Evolutionary conservation across 805 yeast species (phyloP).

Genomic region (Saccharomycopsis synnaedendra): DNA sequence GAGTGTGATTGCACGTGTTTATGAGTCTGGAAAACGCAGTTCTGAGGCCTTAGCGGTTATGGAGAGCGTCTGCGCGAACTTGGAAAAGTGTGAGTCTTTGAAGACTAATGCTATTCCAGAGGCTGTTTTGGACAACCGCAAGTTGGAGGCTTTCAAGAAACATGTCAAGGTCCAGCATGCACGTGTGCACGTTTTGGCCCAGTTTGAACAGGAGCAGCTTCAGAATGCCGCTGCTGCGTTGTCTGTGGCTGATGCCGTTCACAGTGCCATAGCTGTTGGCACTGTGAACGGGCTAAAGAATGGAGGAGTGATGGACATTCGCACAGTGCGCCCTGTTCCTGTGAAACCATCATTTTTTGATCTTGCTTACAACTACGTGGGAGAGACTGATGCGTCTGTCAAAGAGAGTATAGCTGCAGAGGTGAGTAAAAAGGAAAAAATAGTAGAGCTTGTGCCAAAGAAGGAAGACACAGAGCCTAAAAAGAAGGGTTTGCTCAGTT

Average conservation of each 20-base stretch:
- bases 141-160: conserved; percentile 20
- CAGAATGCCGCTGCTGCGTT: conserved; percentile 20
- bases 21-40: conserved; percentile 28
- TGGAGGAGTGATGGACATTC: conserved; percentile 18
- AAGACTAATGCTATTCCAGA: conserved; percentile 10
- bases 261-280: conserved; percentile 19
- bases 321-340: conserved; percentile 44
- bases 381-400: conserved; percentile 22
- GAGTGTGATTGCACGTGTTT: conserved; percentile 33
- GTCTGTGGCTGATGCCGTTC: conserved; percentile 26
- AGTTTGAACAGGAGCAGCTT: conserved; percentile 26
- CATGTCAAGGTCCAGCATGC: conserved; percentile 17
- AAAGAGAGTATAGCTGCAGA: conserved; percentile 6
- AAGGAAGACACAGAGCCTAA: no score
- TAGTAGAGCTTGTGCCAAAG: no score
- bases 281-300: conserved; percentile 19
- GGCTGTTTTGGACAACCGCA: conserved; percentile 27
- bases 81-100: conserved; percentile 9
- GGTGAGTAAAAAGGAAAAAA: no score
- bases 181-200: conserved; percentile 37
- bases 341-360: conserved; percentile 90
- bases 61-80: conserved; percentile 17
- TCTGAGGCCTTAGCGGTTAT: conserved; percentile 33
- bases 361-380: conserved; percentile 74
- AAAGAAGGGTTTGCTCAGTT: no score